Evolutionary conservation across 179 eudicot genomes (phyloP).

Genomic region (Silene coronaria): DNA sequence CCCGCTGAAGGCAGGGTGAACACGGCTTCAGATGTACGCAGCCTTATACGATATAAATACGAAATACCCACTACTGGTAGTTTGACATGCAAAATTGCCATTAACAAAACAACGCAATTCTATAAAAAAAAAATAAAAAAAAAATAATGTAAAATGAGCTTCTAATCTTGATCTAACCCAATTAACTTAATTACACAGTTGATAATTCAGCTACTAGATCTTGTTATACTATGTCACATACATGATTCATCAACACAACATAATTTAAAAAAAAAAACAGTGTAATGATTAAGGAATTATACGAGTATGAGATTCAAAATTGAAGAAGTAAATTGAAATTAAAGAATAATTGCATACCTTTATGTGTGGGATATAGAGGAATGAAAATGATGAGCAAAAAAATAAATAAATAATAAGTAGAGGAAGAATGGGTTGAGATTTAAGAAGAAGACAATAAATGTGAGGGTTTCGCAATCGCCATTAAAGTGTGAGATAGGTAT

Average conservation of each 20-base stretch:
- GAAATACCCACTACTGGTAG: background rate
- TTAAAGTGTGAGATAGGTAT: conserved; percentile 28
- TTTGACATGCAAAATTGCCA: background rate
- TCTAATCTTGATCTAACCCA: conserved; percentile 10
- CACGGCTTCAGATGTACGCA: background rate
- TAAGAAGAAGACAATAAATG: conserved; percentile 16
- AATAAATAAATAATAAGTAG: background rate
- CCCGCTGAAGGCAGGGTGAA: background rate
- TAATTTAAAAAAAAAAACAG: background rate
- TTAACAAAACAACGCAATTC: background rate
- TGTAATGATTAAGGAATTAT: background rate
- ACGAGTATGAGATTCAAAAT: background rate
- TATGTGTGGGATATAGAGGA: background rate
- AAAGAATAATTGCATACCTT: background rate
- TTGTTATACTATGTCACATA: background rate
- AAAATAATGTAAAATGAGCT: conserved; percentile 12
- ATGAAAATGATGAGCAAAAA: background rate
- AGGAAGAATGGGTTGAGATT: background rate
- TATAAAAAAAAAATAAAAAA: too few relatives aligned
- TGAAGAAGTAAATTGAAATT: background rate
- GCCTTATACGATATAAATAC: background rate
- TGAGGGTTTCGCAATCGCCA: conserved; percentile 34
- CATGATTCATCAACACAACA: background rate
- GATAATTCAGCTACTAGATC: conserved; percentile 2
- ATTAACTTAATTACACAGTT: background rate